phyloP scores from a whole-genome alignment of 805 yeast genomes.

The Starmerella asiatica region DNA sequence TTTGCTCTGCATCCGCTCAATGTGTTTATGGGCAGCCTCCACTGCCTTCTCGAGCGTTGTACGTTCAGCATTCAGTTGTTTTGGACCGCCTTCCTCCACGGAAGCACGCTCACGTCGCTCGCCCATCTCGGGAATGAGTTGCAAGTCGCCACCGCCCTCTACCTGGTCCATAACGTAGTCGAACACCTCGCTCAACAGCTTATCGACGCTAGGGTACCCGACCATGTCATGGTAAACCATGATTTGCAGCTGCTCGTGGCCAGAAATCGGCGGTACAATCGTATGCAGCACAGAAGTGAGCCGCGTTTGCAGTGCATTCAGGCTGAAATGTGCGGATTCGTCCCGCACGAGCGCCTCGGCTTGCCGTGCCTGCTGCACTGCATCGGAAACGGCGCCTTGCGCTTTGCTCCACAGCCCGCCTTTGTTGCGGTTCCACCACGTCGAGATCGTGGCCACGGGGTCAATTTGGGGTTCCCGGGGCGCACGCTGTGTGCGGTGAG shows the following conservation, averaged over 20 bases:
- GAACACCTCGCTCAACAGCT: constrained; percentile 38
- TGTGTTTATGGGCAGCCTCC: constrained; percentile 74
- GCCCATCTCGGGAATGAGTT: constrained; percentile 38
- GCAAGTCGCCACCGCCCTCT: constrained; percentile 52
- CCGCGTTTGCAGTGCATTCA: constrained; percentile 24
- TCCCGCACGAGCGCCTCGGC: constrained; percentile 32
- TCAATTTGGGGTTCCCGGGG: constrained; percentile 15
- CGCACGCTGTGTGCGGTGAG: not conserved
- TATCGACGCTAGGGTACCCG: constrained; percentile 36
- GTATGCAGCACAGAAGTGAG: constrained; percentile 30
- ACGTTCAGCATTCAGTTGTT: constrained; percentile 52
- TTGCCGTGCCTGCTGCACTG: constrained; percentile 25
- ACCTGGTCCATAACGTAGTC: constrained; percentile 50
- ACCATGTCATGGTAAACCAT: constrained; percentile 36
- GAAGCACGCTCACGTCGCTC: constrained; percentile 25
- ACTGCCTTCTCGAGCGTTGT: constrained; percentile 78
- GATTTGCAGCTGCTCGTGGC: constrained; percentile 33
- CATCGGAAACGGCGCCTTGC: constrained; percentile 8
- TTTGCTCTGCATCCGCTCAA: constrained; percentile 48
- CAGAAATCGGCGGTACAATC: constrained; percentile 34
- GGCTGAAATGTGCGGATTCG: constrained; percentile 20
- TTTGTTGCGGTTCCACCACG: constrained; percentile 29
- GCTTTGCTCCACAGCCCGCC: constrained; percentile 32
- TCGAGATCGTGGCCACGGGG: constrained; percentile 25
- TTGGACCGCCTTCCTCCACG: constrained; percentile 26